Percentiles rank a stretch among this genome's conserved stretches.
Evolutionary conservation across 148 eudicot species (phyloP).

Genomic region (Rhododendron ovatum): DNA sequence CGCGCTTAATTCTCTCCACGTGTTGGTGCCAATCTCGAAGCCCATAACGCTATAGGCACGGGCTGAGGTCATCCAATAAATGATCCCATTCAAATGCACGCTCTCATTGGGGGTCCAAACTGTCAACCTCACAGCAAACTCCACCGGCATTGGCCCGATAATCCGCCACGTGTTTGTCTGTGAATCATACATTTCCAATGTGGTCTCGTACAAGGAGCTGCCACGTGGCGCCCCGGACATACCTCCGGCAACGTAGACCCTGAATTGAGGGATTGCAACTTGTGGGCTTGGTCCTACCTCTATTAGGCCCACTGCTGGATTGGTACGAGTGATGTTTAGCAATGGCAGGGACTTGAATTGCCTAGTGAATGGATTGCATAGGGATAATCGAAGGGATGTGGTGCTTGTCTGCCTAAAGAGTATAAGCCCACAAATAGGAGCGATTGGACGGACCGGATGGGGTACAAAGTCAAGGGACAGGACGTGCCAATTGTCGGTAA

Average conservation of each 20-base stretch:
- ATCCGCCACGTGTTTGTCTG: slow-evolving; percentile 20
- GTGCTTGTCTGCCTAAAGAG: slow-evolving; percentile 24
- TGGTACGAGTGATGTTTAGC: slow-evolving; percentile 27
- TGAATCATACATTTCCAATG: slow-evolving; percentile 42
- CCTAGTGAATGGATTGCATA: slow-evolving; percentile 47
- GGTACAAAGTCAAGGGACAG: slow-evolving; percentile 26
- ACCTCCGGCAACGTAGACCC: slow-evolving; percentile 47
- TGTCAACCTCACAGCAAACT: slow-evolving; percentile 48
- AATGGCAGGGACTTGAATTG: slow-evolving; percentile 28
- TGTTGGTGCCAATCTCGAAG: slow-evolving; percentile 23
- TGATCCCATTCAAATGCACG: slow-evolving; percentile 32
- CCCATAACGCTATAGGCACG: slow-evolving; percentile 51
- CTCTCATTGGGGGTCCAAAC: slow-evolving; percentile 56
- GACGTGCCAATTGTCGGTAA: slow-evolving; percentile 25
- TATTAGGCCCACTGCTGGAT: slow-evolving; percentile 42
- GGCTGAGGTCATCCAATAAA: slow-evolving; percentile 52
- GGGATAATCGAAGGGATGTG: slow-evolving; percentile 29
- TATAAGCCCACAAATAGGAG: slow-evolving; percentile 28
- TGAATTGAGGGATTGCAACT: slow-evolving; percentile 6
- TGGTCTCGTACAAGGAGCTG: slow-evolving; percentile 35
- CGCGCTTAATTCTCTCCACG: slow-evolving; percentile 37
- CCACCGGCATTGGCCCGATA: slow-evolving; percentile 33
- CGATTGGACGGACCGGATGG: slow-evolving; percentile 25
- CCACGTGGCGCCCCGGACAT: slow-evolving; percentile 38
- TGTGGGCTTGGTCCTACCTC: slow-evolving; percentile 7